Evolutionary conservation across 345 rosid species (phyloP).

Genomic region (Diplotaxis tenuifolia): DNA sequence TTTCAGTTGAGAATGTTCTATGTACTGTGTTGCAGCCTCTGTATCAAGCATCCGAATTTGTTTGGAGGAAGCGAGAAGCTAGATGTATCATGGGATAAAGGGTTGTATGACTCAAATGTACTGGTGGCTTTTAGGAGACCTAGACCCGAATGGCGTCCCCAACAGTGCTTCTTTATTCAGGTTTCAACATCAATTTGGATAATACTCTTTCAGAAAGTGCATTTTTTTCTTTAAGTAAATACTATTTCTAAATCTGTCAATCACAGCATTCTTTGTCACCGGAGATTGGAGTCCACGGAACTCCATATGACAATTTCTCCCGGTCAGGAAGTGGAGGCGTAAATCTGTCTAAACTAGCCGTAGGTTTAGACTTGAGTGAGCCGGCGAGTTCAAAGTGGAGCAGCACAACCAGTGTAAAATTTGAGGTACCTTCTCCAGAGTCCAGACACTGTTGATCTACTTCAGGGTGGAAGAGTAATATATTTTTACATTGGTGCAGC

Average conservation of each 20-base stretch:
- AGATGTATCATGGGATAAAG: conserved; percentile 92
- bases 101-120: conserved; percentile 83
- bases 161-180: conserved; percentile 82
- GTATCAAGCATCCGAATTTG: conserved; percentile 88
- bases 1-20: not conserved
- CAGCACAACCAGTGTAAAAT: conserved; percentile 79
- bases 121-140: conserved; percentile 84
- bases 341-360: conserved; percentile 74
- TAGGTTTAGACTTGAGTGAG: conserved; percentile 82
- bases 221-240: too few relatives aligned
- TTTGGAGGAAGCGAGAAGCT: conserved; percentile 99
- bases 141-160: conserved; percentile 88
- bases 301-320: conserved; percentile 75
- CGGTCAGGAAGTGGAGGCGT: conserved; percentile 87
- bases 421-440: conserved; percentile 53
- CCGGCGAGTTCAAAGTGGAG: conserved; percentile 85
- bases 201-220: not conserved
- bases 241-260: too few relatives aligned
- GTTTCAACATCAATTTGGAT: conserved; percentile 33
- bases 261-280: conserved; percentile 88
- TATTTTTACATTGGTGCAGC: conserved; percentile 42
- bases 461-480: not conserved
- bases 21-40: conserved; percentile 66
- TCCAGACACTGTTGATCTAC: not conserved
- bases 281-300: conserved; percentile 88